Conservation (phyloP, 208 protist species). For the Acanthamoeba lenticulata region DNA sequence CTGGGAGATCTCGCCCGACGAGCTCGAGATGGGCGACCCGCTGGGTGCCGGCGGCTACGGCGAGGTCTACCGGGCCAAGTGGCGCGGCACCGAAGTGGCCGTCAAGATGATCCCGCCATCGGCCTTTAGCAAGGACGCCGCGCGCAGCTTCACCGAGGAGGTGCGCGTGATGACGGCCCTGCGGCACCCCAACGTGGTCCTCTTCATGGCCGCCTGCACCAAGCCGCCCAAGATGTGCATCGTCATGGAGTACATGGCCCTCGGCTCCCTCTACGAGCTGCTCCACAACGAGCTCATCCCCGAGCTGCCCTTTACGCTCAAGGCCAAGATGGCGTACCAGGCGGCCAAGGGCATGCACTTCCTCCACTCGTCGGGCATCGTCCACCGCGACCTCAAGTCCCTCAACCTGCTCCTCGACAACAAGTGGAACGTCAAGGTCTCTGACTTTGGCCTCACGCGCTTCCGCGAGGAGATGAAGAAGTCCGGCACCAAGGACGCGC, state of each 20-base stretch:
- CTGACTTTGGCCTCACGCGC: constrained; percentile 20
- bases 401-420: constrained; percentile 44
- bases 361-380: constrained; percentile 50
- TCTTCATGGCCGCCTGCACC: constrained; percentile 78
- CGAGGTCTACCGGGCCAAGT: not conserved
- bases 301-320: constrained; percentile 33
- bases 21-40: constrained; percentile 37
- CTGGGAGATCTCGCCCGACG: constrained; percentile 43
- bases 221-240: constrained; percentile 35
- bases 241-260: constrained; percentile 55
- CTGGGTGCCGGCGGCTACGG: constrained; percentile 39
- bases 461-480: constrained; percentile 38
- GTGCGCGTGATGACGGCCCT: constrained; percentile 74
- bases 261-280: constrained; percentile 11
- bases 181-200: constrained; percentile 76
- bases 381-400: constrained; percentile 33
- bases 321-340: constrained; percentile 56
- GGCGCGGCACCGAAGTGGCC: constrained; percentile 17
- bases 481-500: not conserved
- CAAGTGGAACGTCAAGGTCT: constrained; percentile 43
- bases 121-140: constrained; percentile 17
- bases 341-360: constrained; percentile 55
- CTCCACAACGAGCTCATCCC: constrained; percentile 53
- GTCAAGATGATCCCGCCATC: constrained; percentile 43
- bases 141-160: constrained; percentile 36